Conservation (phyloP, 345 rosid species). For the Salix exigua region DNA sequence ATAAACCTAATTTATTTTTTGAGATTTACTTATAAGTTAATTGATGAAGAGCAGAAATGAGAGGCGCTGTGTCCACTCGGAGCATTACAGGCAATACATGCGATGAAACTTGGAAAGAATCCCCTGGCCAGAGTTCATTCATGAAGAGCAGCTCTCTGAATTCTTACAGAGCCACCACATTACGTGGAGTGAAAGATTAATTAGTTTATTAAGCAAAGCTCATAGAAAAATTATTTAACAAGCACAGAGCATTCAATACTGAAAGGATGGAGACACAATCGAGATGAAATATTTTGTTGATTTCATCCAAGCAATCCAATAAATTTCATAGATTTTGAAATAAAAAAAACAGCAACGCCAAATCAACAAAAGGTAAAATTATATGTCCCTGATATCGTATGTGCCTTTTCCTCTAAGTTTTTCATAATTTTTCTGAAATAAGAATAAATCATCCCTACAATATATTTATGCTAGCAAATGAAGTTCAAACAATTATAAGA, state of each 20-base stretch:
- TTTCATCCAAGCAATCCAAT: background rate
- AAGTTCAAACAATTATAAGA: background rate
- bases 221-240: no score
- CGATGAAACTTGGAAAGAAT: constrained; percentile 16
- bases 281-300: background rate
- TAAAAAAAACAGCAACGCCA: background rate
- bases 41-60: background rate
- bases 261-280: no score
- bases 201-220: no score
- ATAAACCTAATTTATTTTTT: no score
- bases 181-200: constrained; percentile 31
- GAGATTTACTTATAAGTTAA: background rate
- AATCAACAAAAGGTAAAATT: background rate
- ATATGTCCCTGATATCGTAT: background rate
- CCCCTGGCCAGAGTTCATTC: constrained; percentile 25
- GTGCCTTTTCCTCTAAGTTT: background rate
- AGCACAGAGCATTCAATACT: no score
- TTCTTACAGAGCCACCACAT: background rate
- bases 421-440: background rate
- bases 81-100: constrained; percentile 1
- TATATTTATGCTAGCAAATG: background rate
- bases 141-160: constrained; percentile 31
- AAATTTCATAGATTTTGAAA: background rate
- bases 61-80: background rate
- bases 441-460: background rate